Conservation (phyloP, 176 grass and related monocot species). For the Panicum miliaceum region DNA sequence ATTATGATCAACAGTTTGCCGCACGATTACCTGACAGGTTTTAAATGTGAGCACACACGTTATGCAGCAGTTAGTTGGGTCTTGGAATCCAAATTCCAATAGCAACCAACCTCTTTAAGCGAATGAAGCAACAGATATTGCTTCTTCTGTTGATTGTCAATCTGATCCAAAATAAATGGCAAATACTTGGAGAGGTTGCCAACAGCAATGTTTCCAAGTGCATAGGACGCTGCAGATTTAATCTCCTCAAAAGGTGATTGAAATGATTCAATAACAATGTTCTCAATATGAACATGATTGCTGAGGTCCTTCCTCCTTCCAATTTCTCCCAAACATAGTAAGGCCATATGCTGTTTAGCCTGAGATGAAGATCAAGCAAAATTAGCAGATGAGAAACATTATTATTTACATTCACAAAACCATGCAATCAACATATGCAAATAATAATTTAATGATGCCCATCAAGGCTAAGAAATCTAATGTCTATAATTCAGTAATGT, state of each 20-base stretch:
- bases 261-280: slow-evolving; percentile 94
- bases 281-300: slow-evolving; percentile 80
- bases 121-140: slow-evolving; percentile 94
- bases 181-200: slow-evolving; percentile 93
- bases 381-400: background rate
- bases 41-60: background rate
- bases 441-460: background rate
- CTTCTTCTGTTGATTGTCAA: slow-evolving; percentile 96
- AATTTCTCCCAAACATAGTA: slow-evolving; percentile 89
- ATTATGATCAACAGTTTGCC: slow-evolving; percentile 72
- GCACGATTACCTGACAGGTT: slow-evolving; percentile 70
- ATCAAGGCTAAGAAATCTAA: background rate
- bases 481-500: background rate
- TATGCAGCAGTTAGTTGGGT: slow-evolving; percentile 10
- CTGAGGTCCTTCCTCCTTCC: slow-evolving; percentile 85
- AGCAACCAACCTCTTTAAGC: slow-evolving; percentile 76
- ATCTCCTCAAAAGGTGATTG: slow-evolving; percentile 98
- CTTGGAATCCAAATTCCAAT: slow-evolving; percentile 12
- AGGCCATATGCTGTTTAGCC: slow-evolving; percentile 93
- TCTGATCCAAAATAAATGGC: slow-evolving; percentile 91
- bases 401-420: background rate
- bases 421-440: background rate
- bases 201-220: slow-evolving; percentile 93
- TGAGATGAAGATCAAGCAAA: slow-evolving; percentile 30
- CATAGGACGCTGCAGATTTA: slow-evolving; percentile 91